A percentile compares a stretch with the other conserved stretches of the same genome.
phyloP scores from a whole-genome alignment of 2,329 filamentous ascomycete species.

The Cyphellophora attinorum region DNA sequence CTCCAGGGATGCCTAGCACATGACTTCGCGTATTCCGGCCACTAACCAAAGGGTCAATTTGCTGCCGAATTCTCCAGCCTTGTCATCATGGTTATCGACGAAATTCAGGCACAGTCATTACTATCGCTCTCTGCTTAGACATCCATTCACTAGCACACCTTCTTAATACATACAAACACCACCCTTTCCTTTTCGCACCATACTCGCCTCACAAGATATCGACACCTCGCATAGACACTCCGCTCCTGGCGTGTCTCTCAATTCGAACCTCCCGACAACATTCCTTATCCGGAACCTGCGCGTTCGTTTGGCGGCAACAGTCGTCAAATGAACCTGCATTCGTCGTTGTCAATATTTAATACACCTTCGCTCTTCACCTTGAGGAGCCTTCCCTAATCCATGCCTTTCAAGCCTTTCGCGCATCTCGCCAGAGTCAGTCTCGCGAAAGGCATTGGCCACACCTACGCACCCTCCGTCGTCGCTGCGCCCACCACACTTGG shows the following conservation, averaged over 20 bases:
- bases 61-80: constrained; percentile 9
- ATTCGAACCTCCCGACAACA: constrained; percentile 6
- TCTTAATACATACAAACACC: no score
- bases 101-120: constrained; percentile 12
- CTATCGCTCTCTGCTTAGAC: constrained; percentile 6
- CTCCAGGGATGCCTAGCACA: constrained; percentile 8
- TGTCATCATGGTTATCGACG: no score
- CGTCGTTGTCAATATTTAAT: constrained; percentile 38
- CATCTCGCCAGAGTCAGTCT: constrained; percentile 95
- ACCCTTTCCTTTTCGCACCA: constrained; percentile 3
- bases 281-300: constrained; percentile 38
- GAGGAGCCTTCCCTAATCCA: constrained; percentile 74
- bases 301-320: constrained; percentile 79
- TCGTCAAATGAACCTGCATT: constrained; percentile 99
- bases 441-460: constrained; percentile 92
- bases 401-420: constrained; percentile 63
- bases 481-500: constrained; percentile 76
- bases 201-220: constrained; percentile 3
- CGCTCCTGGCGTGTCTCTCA: constrained; percentile 15
- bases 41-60: constrained; percentile 9
- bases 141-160: no score
- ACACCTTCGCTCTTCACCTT: constrained; percentile 47
- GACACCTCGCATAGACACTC: constrained; percentile 13
- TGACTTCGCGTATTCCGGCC: constrained; percentile 6
- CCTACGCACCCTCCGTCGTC: constrained; percentile 95